Percentiles rank a stretch among this genome's conserved stretches.
These are phyloP conservation scores for Cucumis hystrix DNA, from an alignment of 306 rosid species.

Conservation along the genomic window DNA sequence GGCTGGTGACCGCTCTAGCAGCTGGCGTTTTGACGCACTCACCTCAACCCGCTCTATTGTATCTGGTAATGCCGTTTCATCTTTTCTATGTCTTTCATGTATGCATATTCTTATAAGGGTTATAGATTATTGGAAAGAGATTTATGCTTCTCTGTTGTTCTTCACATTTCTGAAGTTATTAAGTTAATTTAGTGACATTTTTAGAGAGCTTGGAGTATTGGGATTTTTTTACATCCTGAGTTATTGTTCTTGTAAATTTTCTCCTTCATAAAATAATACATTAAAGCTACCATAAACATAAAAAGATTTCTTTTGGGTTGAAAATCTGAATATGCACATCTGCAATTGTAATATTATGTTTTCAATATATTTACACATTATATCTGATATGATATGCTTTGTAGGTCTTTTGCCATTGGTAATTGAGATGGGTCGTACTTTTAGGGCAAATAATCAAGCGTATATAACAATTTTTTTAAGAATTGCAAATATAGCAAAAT, in stretches of 20 bases:
- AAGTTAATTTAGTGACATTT: neutral
- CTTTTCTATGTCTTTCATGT: neutral
- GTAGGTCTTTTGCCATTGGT: too few species aligned
- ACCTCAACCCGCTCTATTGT: conserved; percentile 95
- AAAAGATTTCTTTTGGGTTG: neutral
- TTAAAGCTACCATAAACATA: neutral
- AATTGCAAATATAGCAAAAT: too few species aligned
- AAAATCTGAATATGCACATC: neutral
- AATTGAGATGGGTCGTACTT: too few species aligned
- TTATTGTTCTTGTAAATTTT: neutral
- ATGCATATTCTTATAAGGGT: neutral
- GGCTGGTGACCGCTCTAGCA: conserved; percentile 76
- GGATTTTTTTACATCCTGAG: neutral
- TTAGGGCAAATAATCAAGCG: too few species aligned
- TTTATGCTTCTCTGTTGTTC: neutral
- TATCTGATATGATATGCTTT: too few species aligned
- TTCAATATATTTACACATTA: neutral
- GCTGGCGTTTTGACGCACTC: conserved; percentile 86
- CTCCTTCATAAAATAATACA: neutral
- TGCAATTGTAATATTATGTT: neutral
- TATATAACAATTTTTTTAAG: too few species aligned
- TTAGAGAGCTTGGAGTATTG: neutral
- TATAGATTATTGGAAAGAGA: neutral
- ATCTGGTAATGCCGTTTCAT: conserved; percentile 51
- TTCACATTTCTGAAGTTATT: neutral